Evolutionary conservation across 2,329 filamentous ascomycete species (phyloP), one percentile per base, ranked within the genome.

Genomic region (Neoascochyta sp.): DNA sequence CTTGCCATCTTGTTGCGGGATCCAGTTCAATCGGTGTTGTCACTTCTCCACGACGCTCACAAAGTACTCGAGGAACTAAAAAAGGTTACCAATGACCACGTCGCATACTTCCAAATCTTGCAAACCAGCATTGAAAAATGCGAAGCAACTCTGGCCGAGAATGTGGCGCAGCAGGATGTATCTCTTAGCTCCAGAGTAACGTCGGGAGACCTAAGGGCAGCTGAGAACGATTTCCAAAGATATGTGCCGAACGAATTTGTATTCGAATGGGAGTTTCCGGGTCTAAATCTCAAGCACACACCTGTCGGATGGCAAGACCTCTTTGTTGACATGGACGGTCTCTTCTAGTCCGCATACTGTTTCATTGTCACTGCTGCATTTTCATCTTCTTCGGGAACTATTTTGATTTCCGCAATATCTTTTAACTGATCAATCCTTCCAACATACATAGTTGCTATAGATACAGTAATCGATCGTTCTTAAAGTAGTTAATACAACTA

Each of bases 241-340:
- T 76, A 75, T 52, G 64, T 73, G 1, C 73, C 73, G 0, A 69
- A 70, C 39, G 69, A 76, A 34, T 76, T 76, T 38, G 65, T 74
- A 0, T 69, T 74, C n/a, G 73, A 76, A 35, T 76, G 72, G 73
- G 71, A 75, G 36, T 76, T 76, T 38, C 73, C 73, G 0, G 73
- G 71, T 0, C 45, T 76, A 19, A 74, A 69, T 59, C 32, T 76
- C 22, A 68, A 70, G 44, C 70, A 71, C 45, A 63, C 70, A 22
- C 67, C 69, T 1, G 58, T 65, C 8, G 63, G 62, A 5, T 70
- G 68, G 64, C 68, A 72, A 31, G 64, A 69, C 37, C 56, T 70
- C 36, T 71, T 73, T 35, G 63, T 66, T 3, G 64, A 72, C 34
- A 64, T 70, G 9, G 56, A 59, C 17, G 45, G 39, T n/a, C 33